Conservation (phyloP, 257 asterid species). For the Apocynum venetum region DNA sequence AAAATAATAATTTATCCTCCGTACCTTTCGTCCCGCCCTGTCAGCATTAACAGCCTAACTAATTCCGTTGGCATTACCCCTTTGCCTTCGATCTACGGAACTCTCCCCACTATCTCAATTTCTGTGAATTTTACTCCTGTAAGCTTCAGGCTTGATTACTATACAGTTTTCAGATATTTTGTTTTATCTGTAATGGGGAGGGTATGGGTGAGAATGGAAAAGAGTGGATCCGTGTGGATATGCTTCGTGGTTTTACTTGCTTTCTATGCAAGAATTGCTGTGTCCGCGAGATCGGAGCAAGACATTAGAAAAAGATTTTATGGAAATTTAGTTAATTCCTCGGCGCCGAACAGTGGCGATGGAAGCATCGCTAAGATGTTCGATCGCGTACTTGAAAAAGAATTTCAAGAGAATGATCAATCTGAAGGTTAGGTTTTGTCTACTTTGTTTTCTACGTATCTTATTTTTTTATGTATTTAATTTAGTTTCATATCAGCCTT, state of each 20-base stretch:
- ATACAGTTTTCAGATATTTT: neutral
- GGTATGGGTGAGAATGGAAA: slow-evolving; percentile 21
- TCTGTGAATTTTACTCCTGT: neutral
- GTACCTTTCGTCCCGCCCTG: slow-evolving; percentile 9
- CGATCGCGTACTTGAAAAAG: slow-evolving; percentile 90
- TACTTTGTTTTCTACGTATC: neutral
- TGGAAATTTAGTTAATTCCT: slow-evolving; percentile 70
- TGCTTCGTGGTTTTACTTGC: slow-evolving; percentile 25
- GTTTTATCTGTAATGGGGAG: slow-evolving; percentile 33
- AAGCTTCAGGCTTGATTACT: too few species aligned
- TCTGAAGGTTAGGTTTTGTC: slow-evolving; percentile 54
- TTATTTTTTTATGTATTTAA: neutral
- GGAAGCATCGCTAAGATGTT: slow-evolving; percentile 89
- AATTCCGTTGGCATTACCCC: neutral
- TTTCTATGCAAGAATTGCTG: slow-evolving; percentile 27
- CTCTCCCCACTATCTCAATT: neutral
- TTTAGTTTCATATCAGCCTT: neutral
- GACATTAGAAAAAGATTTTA: slow-evolving; percentile 79
- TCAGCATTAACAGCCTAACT: neutral
- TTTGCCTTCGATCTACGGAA: slow-evolving; percentile 8
- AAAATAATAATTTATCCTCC: neutral
- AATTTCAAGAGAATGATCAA: slow-evolving; percentile 86
- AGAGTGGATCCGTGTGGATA: slow-evolving; percentile 21
- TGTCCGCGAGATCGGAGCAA: slow-evolving; percentile 62
- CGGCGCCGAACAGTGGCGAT: slow-evolving; percentile 56